These are phyloP conservation scores for Nicotiana rustica DNA, from an alignment of 305 asterid genomes.

Conservation along the genomic window DNA sequence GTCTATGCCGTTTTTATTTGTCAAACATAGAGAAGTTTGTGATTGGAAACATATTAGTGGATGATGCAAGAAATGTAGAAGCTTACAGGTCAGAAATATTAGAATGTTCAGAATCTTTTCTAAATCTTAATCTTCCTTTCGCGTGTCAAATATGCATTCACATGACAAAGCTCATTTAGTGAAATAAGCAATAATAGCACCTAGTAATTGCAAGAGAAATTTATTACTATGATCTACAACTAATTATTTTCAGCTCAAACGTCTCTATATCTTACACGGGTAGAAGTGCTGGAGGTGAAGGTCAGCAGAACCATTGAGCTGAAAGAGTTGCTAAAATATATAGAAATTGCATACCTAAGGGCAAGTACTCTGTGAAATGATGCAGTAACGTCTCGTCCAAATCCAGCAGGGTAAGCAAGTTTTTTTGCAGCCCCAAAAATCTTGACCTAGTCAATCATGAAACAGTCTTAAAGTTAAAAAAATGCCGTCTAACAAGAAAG, in stretches of 20 bases:
- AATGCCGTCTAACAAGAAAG: constrained; percentile 20
- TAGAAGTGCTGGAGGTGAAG: constrained; percentile 29
- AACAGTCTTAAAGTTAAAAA: constrained; percentile 33
- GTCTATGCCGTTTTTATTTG: background rate
- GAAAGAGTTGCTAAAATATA: constrained; percentile 31
- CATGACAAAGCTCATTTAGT: constrained; percentile 32
- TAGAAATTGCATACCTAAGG: constrained; percentile 55
- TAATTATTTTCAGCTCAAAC: constrained; percentile 6
- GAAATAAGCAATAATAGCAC: constrained; percentile 27
- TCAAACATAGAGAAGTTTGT: constrained; percentile 12
- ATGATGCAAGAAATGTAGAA: constrained; percentile 2
- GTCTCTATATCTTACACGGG: constrained; percentile 20
- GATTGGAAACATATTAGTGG: constrained; percentile 5
- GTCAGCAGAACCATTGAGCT: constrained; percentile 16
- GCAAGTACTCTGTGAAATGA: constrained; percentile 82
- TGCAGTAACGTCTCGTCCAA: constrained; percentile 68
- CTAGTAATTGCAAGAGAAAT: background rate
- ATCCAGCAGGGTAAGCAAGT: constrained; percentile 65
- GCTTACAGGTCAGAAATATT: constrained; percentile 27
- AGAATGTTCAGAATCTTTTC: constrained; percentile 3
- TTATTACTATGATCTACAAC: constrained; percentile 7
- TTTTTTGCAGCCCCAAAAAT: constrained; percentile 58
- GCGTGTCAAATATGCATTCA: constrained; percentile 7
- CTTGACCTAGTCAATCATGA: constrained; percentile 59
- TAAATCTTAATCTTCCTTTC: constrained; percentile 26